Base-by-base conservation (phyloP, 371 early-diverging fungal species). In the Mucor indicus region DNA sequence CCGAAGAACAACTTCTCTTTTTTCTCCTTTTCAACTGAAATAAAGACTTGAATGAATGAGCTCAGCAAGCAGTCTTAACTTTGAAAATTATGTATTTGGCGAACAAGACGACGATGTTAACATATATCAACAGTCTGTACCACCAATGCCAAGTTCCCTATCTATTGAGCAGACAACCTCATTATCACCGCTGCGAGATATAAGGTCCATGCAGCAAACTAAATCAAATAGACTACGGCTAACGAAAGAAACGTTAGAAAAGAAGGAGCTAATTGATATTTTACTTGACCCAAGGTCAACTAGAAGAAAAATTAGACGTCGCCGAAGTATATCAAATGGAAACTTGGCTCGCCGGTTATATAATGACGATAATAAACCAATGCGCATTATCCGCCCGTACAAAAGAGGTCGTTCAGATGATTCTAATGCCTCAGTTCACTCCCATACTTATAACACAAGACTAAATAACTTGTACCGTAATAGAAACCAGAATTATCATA, bases 361-460 rank as follows among this genome's bases (percentile, higher is more conserved):
- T 32, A 53, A 53, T 33, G 53, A 53, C 24, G 53, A 53, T 17
- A 53, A 53, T 16, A 20, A 38, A n/a, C 44, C 36, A 5, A 44
- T 44, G 21, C 3, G 24, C 16, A 20, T 33, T 4, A 27, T 21
- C 13, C 7, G 33, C 38, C 2, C 19, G 29, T 5, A n/a, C 20
- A 11, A 24, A 22, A 33, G n/a, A 12, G 24, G 15, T 8, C 19
- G 32, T 7, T 40, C 40, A 1, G 25, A 8, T 2, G 40, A 24
- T 22, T 46, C 40, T n/a, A 24, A 24, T 35, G 46, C 32, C 16
- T 50, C 50, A 7, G 24, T 33, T 13, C 4, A 50, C 11, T 50
- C 50, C n/a, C n/a, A n/a, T n/a, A 0, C 24, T 22, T 23, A 50
- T 35, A 20, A 35, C 49, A 16, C 30, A 38, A 10, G 30, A 6